Evolutionary conservation across 1,284 basidiomycete genomes (phyloP).

Genomic region (Pascua guehoae): DNA sequence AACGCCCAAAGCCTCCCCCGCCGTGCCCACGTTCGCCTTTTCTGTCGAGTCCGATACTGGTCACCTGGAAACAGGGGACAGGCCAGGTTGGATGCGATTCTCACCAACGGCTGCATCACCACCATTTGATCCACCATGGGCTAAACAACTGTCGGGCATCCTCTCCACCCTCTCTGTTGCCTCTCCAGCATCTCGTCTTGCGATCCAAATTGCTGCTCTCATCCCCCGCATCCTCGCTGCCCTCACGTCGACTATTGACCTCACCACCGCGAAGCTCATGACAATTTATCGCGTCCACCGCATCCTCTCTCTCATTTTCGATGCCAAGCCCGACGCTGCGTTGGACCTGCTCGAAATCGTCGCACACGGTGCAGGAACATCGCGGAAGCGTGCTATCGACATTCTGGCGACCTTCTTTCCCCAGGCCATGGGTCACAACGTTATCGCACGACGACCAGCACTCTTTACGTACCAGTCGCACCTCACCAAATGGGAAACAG

Average conservation of each 20-base stretch:
- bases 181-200: conserved; percentile 6
- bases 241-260: conserved; percentile 29
- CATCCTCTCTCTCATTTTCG: conserved; percentile 59
- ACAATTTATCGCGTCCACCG: conserved; percentile 58
- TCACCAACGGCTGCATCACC: conserved; percentile 23
- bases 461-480: conserved; percentile 29
- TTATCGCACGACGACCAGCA: conserved; percentile 32
- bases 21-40: conserved; percentile 20
- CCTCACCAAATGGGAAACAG: conserved; percentile 34
- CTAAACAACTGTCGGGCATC: conserved; percentile 21
- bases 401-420: conserved; percentile 65
- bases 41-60: conserved; percentile 11
- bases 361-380: conserved; percentile 62
- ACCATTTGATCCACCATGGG: conserved; percentile 5
- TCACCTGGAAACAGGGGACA: neutral
- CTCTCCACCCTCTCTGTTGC: conserved; percentile 23
- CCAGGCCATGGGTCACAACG: conserved; percentile 61
- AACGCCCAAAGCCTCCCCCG: neutral
- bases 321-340: conserved; percentile 63
- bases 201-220: conserved; percentile 23
- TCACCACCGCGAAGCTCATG: conserved; percentile 25
- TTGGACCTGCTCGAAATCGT: conserved; percentile 66
- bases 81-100: conserved; percentile 29
- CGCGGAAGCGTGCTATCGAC: conserved; percentile 55
- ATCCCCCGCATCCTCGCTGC: conserved; percentile 33